Evolutionary conservation across 805 yeast species (phyloP).

Genomic region (Candida silvicultrix): DNA sequence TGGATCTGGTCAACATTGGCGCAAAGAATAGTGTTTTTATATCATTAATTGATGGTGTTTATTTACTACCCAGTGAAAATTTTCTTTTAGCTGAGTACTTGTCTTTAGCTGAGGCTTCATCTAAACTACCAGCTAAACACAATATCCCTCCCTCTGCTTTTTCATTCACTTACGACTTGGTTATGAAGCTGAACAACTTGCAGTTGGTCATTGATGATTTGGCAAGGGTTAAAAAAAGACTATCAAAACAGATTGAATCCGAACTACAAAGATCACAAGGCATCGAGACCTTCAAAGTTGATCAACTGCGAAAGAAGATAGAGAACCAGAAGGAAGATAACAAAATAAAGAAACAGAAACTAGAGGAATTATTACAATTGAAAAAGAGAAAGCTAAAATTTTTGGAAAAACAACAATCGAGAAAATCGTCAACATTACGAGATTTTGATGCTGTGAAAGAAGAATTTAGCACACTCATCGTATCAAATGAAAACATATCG

Average conservation of each 20-base stretch:
- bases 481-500: conserved; percentile 8
- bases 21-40: conserved; percentile 20
- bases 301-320: conserved; percentile 4
- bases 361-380: conserved; percentile 8
- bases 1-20: conserved; percentile 14
- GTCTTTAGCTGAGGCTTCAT: too few species aligned
- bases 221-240: conserved; percentile 10
- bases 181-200: conserved; percentile 35
- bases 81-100: conserved; percentile 5
- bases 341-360: background rate
- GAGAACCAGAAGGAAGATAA: conserved; percentile 2
- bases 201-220: conserved; percentile 31
- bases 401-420: conserved; percentile 1
- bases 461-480: conserved; percentile 8
- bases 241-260: conserved; percentile 8
- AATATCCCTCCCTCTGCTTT: conserved; percentile 1
- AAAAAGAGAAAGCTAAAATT: conserved; percentile 6
- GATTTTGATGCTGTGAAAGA: conserved; percentile 6
- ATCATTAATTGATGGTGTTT: conserved; percentile 26
- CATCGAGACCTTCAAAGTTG: conserved; percentile 1
- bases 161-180: conserved; percentile 32
- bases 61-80: conserved; percentile 9
- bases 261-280: conserved; percentile 1
- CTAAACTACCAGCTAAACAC: conserved; percentile 1
- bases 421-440: background rate